Evolutionary conservation across 805 yeast species (phyloP), one percentile per base, ranked within the genome.

Genomic region (Nakazawaea ishiwadae): DNA sequence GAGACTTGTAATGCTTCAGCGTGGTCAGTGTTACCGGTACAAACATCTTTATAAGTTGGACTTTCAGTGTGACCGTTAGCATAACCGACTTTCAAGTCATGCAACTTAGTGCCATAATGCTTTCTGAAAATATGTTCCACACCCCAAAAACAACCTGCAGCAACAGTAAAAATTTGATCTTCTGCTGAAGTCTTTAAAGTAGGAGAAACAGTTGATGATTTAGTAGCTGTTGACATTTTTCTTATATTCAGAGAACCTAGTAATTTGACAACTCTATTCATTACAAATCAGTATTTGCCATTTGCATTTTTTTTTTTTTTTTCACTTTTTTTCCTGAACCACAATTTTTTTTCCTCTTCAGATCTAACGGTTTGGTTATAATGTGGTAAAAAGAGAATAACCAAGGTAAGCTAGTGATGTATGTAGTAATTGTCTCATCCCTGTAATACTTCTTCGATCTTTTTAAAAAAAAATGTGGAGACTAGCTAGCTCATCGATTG

Each of bases 1-100:
- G 91, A 70, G 10, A 91, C 68, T 60, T 91, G 96, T 16, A 91
- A 63, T 5, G 85, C 81, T 59, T 91, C 99, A 4, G 95, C 96
- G 55, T 59, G 78, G 33, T 77, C 73, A 1, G 97, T 88, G n/a
- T 69, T 66, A 21, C 90, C 91, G 4, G 75, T 59, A 59, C 95
- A 85, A 3, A 91, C 96, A 41, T 72, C 64, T 51, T 76, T 70
- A 65, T 91, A 91, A 1, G 77, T 62, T 16, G 90, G 88, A 31
- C 62, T 54, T 1, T 50, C 36, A 2, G 67, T 63, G 16, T 50
- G 45, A 9, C 98, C 98, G 49, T 93, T 95, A 35, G 96, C 85
- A 60, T 81, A 93, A 2, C 99, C 99, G 10, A 91, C 98, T 56
- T 77, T 79, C 33, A 81, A 70, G 56, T 86, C 96, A 9, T 81